These are phyloP conservation scores for Aspergillus sergii DNA, from an alignment of 2,329 filamentous ascomycete species.

Conservation along the genomic window DNA sequence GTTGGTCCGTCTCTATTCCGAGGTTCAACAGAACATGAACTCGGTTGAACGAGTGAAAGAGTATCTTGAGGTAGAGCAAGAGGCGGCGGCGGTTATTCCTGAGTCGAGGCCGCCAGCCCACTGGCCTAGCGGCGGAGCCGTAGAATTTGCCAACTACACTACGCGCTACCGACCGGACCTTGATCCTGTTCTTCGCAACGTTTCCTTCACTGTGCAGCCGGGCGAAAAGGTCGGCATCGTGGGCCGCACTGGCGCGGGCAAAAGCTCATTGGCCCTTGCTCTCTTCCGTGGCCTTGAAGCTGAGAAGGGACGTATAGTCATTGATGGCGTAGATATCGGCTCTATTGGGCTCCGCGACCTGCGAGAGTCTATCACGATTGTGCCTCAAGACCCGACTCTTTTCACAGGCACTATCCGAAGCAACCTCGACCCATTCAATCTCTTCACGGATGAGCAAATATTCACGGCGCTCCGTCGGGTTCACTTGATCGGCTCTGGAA, in stretches of 20 bases:
- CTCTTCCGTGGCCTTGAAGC: conserved; percentile 93
- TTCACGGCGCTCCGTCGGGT: conserved; percentile 85
- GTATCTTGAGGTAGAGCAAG: conserved; percentile 94
- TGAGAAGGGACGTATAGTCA: conserved; percentile 82
- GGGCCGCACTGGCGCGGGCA: conserved; percentile 91
- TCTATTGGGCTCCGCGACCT: conserved; percentile 90
- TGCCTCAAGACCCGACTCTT: conserved; percentile 90
- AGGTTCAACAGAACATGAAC: conserved; percentile 99
- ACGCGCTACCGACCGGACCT: conserved; percentile 87
- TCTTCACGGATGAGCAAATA: conserved; percentile 88
- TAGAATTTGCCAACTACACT: conserved; percentile 87
- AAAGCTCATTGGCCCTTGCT: conserved; percentile 90
- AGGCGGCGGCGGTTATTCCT: conserved; percentile 76
- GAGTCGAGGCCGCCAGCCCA: conserved; percentile 74
- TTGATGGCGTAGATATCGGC: conserved; percentile 89
- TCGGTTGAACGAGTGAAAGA: conserved; percentile 97
- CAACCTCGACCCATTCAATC: conserved; percentile 89
- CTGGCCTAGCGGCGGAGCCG: conserved; percentile 83
- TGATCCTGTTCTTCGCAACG: conserved; percentile 78
- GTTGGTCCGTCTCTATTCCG: conserved; percentile 90
- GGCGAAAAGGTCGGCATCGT: conserved; percentile 95
- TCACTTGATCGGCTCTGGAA: conserved; percentile 68
- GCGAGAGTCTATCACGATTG: conserved; percentile 92
- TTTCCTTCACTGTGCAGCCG: conserved; percentile 83
- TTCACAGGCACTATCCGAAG: conserved; percentile 90